Percentiles rank a stretch among this genome's conserved stretches.
Conservation (phyloP, 805 yeast species). For the Myxozyma neglecta region DNA sequence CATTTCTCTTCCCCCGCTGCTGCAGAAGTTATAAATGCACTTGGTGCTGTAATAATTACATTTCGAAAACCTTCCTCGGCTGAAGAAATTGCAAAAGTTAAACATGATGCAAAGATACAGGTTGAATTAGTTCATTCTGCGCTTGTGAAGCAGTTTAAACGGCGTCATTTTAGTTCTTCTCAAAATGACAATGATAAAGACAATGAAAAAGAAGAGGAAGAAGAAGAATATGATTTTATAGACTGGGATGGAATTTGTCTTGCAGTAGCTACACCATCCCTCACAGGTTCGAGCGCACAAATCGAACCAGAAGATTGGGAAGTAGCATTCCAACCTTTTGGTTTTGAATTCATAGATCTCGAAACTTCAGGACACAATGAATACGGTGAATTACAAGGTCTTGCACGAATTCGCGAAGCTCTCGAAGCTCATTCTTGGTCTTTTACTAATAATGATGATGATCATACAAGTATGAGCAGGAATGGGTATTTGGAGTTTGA, state of each 20-base stretch:
- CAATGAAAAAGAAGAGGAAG: slow-evolving; percentile 34
- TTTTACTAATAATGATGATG: background rate
- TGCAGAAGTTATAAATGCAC: slow-evolving; percentile 41
- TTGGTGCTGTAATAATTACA: slow-evolving; percentile 42
- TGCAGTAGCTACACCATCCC: slow-evolving; percentile 24
- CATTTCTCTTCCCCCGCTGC: slow-evolving; percentile 41
- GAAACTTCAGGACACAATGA: slow-evolving; percentile 21
- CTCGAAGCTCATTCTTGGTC: slow-evolving; percentile 33
- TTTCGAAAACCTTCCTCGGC: slow-evolving; percentile 24
- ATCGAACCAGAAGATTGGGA: slow-evolving; percentile 30
- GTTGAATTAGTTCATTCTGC: slow-evolving; percentile 23
- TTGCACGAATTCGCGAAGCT: slow-evolving; percentile 37
- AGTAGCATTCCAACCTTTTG: slow-evolving; percentile 24
- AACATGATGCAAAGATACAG: slow-evolving; percentile 16
- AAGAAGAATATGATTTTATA: slow-evolving; percentile 9
- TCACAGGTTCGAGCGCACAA: background rate
- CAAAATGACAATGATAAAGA: slow-evolving; percentile 34
- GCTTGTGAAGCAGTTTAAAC: slow-evolving; percentile 6
- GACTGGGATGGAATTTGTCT: slow-evolving; percentile 32
- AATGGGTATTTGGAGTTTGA: slow-evolving; percentile 12
- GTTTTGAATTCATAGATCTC: slow-evolving; percentile 36
- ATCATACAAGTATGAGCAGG: background rate
- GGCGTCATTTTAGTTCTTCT: background rate
- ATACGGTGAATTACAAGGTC: slow-evolving; percentile 34
- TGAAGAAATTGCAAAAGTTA: slow-evolving; percentile 18